These are phyloP conservation scores for Aspergillus sp. DNA, from an alignment of 2,329 filamentous ascomycete species.

Conservation along the genomic window DNA sequence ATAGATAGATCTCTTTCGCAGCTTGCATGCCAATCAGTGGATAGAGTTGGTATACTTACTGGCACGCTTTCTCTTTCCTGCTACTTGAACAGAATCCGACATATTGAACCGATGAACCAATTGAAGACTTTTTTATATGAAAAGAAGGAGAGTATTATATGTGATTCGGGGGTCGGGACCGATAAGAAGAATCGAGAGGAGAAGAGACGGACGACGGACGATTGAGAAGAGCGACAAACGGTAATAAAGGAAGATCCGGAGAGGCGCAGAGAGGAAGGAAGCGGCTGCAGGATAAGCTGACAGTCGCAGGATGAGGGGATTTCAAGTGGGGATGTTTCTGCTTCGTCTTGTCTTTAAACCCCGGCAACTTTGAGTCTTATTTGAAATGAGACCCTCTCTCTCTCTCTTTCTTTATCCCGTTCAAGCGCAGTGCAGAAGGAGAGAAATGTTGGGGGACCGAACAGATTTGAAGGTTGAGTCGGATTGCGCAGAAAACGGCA, in stretches of 20 bases:
- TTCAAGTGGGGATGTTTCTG: background rate
- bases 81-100: slow-evolving; percentile 32
- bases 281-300: background rate
- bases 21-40: background rate
- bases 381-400: background rate
- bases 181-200: background rate
- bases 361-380: background rate
- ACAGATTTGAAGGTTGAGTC: background rate
- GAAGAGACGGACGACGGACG: background rate
- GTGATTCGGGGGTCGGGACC: background rate
- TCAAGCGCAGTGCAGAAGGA: background rate
- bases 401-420: background rate
- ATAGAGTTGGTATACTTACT: slow-evolving; percentile 30
- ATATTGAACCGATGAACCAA: slow-evolving; percentile 18
- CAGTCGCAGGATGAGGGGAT: background rate
- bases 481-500: background rate
- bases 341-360: background rate
- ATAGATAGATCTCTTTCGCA: background rate
- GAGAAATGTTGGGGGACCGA: background rate
- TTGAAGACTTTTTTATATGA: background rate
- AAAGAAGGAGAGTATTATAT: background rate
- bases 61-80: slow-evolving; percentile 41
- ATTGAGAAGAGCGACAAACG: slow-evolving; percentile 3
- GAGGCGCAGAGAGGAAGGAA: background rate
- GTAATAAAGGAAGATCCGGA: background rate